Evolutionary conservation across 2,329 filamentous ascomycete genomes (phyloP).

Genomic region (Ceratocystis eucalypticola): DNA sequence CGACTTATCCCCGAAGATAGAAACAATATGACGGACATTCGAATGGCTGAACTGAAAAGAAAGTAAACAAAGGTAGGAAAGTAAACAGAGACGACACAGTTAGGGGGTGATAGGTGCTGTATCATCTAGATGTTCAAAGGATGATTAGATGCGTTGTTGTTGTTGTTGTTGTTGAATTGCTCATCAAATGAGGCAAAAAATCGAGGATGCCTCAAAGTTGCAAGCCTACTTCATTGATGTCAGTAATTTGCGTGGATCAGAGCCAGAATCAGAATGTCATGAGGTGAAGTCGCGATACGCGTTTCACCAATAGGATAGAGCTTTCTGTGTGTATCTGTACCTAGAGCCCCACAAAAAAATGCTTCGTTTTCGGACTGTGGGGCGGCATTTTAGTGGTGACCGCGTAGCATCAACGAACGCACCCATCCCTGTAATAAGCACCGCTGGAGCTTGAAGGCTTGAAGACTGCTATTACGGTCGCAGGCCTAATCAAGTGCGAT

Average conservation of each 20-base stretch:
- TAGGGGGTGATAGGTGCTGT: background rate
- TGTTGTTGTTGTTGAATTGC: too few relatives aligned
- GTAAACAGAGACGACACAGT: background rate
- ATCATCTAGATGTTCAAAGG: background rate
- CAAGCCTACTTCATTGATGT: background rate
- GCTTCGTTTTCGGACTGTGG: background rate
- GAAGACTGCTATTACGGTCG: background rate
- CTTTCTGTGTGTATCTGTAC: background rate
- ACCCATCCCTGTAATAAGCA: background rate
- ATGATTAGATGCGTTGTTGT: background rate
- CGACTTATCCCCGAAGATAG: constrained; percentile 1
- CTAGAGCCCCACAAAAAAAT: background rate
- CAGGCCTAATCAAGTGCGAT: background rate
- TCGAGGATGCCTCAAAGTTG: background rate
- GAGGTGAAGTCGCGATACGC: background rate
- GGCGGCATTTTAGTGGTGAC: background rate
- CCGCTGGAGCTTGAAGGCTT: background rate
- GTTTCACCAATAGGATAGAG: background rate
- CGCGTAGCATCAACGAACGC: background rate
- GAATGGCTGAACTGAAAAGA: background rate
- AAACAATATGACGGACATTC: constrained; percentile 1
- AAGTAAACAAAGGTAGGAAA: background rate
- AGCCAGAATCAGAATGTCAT: background rate
- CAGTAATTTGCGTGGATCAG: background rate
- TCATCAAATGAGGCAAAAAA: background rate